Conservation (phyloP, 2,329 filamentous ascomycete species). For the Pseudogymnoascus sp. region DNA sequence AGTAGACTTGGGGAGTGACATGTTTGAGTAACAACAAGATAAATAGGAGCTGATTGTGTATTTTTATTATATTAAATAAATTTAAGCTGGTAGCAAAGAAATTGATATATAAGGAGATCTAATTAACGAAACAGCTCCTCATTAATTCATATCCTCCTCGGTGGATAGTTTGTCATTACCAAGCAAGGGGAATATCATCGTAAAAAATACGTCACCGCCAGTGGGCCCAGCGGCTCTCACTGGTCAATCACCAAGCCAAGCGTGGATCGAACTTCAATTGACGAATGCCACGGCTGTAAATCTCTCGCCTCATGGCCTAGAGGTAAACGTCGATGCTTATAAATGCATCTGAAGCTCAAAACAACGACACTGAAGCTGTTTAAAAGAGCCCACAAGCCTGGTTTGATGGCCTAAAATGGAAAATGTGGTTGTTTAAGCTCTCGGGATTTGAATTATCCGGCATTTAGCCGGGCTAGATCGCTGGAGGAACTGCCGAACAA, state of each 20-base stretch:
- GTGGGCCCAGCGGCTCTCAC: not conserved
- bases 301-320: not conserved
- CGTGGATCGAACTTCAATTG: not conserved
- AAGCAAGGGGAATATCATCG: not conserved
- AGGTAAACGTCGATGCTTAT: not conserved
- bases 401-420: not conserved
- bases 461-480: not conserved
- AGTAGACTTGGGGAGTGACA: constrained; percentile 22
- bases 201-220: not conserved
- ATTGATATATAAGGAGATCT: not conserved
- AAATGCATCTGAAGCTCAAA: not conserved
- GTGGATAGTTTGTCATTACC: not conserved
- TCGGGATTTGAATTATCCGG: not conserved
- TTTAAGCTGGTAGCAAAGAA: not conserved
- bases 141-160: not conserved
- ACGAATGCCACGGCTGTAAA: not conserved
- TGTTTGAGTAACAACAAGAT: not conserved
- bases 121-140: not conserved
- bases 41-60: not conserved
- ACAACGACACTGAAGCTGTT: not conserved
- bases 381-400: constrained; percentile 16
- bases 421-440: not conserved
- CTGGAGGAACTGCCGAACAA: not conserved
- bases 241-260: not conserved
- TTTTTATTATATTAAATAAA: not conserved